A percentile compares a stretch with the other conserved stretches of the same genome.
Conservation (phyloP, 805 yeast genomes). For the Myxozyma mucilagina region DNA sequence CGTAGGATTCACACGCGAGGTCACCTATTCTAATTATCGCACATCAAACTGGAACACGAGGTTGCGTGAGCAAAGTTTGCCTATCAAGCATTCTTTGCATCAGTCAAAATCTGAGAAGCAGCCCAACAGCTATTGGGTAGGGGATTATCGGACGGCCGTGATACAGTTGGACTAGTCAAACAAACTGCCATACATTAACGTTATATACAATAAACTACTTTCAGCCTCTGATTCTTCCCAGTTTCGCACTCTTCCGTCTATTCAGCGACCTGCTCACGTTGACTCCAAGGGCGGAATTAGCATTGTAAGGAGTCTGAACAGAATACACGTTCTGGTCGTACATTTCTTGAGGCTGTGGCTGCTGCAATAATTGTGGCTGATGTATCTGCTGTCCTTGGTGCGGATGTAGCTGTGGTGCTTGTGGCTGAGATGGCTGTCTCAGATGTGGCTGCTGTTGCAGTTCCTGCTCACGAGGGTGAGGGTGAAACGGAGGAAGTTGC, state of each 20-base stretch:
- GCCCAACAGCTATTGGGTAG: too few species aligned
- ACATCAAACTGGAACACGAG: too few species aligned
- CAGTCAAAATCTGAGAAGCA: too few species aligned
- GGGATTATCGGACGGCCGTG: too few species aligned
- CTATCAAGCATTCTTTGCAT: too few species aligned
- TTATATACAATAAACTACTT: too few species aligned
- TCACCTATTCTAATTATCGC: too few species aligned
- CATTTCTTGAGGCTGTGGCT: background rate
- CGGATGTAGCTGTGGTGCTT: background rate
- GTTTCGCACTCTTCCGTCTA: background rate
- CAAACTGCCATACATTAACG: too few species aligned
- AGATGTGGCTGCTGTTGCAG: constrained; percentile 1
- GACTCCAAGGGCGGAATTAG: background rate
- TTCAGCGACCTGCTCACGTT: background rate
- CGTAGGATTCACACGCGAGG: too few species aligned
- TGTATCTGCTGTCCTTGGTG: background rate
- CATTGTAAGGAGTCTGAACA: background rate
- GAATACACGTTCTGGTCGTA: background rate
- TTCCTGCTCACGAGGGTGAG: background rate
- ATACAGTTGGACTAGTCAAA: too few species aligned
- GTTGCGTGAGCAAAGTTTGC: too few species aligned
- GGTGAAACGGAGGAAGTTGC: background rate
- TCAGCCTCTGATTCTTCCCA: too few species aligned
- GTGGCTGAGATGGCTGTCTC: background rate
- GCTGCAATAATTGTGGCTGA: background rate